These are phyloP conservation scores for Claviceps humidiphila DNA, from an alignment of 2,329 filamentous ascomycete species.

Conservation along the genomic window DNA sequence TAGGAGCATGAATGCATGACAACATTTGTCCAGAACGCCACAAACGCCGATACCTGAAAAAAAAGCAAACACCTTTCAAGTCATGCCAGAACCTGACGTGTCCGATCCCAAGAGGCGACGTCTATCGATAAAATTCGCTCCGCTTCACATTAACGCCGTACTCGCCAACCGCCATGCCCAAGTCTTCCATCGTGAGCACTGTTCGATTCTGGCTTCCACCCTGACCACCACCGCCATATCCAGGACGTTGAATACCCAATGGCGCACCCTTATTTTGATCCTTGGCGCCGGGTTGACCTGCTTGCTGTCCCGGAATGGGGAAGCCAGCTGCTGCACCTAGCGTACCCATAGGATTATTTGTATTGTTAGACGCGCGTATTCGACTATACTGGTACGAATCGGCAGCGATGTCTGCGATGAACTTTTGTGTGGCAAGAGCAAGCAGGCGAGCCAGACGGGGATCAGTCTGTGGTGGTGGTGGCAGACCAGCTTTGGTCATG, in stretches of 20 bases:
- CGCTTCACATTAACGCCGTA: slow-evolving; percentile 97
- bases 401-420: slow-evolving; percentile 92
- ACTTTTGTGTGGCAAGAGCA: slow-evolving; percentile 96
- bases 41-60: not conserved
- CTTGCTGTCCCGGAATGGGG: slow-evolving; percentile 48
- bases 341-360: slow-evolving; percentile 84
- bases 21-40: not conserved
- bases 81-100: not conserved
- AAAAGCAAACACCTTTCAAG: not conserved
- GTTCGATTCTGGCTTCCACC: slow-evolving; percentile 82
- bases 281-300: slow-evolving; percentile 41
- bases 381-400: slow-evolving; percentile 97
- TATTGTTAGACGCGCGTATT: slow-evolving; percentile 77
- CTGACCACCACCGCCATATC: slow-evolving; percentile 77
- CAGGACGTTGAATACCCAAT: slow-evolving; percentile 62
- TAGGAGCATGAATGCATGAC: not conserved
- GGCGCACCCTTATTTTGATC: slow-evolving; percentile 46
- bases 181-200: slow-evolving; percentile 94
- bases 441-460: slow-evolving; percentile 83
- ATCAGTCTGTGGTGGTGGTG: slow-evolving; percentile 82
- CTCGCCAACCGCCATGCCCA: slow-evolving; percentile 95
- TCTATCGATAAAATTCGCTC: slow-evolving; percentile 83
- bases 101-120: too few relatives aligned
- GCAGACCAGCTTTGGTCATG: slow-evolving; percentile 87
- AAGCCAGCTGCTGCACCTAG: slow-evolving; percentile 64